Base-by-base conservation (phyloP, 768 basidiomycete genomes). In the Auricularia cornea region DNA sequence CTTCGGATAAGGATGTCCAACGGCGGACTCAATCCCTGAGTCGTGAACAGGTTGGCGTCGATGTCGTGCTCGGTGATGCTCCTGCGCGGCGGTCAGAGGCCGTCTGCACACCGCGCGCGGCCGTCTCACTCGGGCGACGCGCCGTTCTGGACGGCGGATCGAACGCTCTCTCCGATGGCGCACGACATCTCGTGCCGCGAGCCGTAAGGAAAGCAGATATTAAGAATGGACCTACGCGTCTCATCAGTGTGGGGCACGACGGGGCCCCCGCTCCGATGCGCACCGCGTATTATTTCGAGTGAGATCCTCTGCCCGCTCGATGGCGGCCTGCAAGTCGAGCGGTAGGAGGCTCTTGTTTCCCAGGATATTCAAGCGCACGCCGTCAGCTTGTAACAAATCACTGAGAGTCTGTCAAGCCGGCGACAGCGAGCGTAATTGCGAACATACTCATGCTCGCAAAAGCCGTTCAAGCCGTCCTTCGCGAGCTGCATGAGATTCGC, bases 171-270 rank as follows among this genome's bases (percentile, higher is more conserved):
- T 31, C 30, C 54, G 28, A 98, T 83, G 0, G 96, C 91, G 0
- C 84, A 83, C 2, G 90, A 83, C 14, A 98, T 94, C 73, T 99
- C 97, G 70, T 99, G 92, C 31, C 89, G 83, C 2, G 94, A 89
- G 3, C 93, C 81, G 70, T 98, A 99, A 0, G 96, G 88, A 81
- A 94, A 92, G 75, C 91, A 93, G 3, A 98, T 77, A 70, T 98
- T 98, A 38, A 98, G 79, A 30, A 95, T 88, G 1, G 61, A 40
- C 51, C 28, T 30, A 11, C 29, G 52, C 32, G 35, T 29, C 61
- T 35, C 1, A 20, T 40, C 16, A 38, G 18, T 33, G 28, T 60
- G 65, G 60, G 40, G 52, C 44, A 41, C 40, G 64, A 23, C 35
- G 51, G 30, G n/a, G n/a, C n/a, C 32, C 2, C 33, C 14, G 52